Evolutionary conservation across 441 rosid genomes (phyloP).

Genomic region (Brassica balearica): DNA sequence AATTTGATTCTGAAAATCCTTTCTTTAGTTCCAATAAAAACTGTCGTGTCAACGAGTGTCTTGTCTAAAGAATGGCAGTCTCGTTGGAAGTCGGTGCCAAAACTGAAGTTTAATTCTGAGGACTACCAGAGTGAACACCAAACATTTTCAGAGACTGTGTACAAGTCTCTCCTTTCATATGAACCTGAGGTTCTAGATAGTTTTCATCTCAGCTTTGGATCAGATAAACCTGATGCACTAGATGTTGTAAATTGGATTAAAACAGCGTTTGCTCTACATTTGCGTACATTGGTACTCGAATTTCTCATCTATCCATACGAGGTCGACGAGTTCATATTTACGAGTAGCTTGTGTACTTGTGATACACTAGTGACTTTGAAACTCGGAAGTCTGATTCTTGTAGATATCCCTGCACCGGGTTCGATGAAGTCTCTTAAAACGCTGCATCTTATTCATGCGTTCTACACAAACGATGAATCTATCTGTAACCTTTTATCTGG

Average conservation of each 20-base stretch:
- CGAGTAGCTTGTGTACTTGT: conserved; percentile 13
- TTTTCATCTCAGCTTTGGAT: background rate
- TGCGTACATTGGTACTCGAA: conserved; percentile 17
- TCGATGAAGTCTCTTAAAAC: conserved; percentile 18
- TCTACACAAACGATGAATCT: no score
- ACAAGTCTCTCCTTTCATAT: conserved; percentile 8
- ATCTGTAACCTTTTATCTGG: no score
- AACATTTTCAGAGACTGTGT: conserved; percentile 2
- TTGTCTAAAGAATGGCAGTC: conserved; percentile 19
- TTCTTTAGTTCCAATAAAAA: conserved; percentile 17
- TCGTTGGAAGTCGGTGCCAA: conserved; percentile 15
- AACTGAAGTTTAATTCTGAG: background rate
- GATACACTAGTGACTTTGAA: conserved; percentile 29
- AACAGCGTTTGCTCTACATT: conserved; percentile 12
- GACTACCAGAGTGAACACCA: background rate
- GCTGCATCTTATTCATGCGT: no score
- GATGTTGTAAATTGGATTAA: background rate
- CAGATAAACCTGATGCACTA: background rate
- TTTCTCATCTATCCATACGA: background rate
- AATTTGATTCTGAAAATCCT: background rate
- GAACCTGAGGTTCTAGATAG: background rate
- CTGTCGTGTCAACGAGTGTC: background rate
- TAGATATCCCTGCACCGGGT: background rate
- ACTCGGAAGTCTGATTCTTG: background rate
- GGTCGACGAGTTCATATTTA: background rate